phyloP scores from a whole-genome alignment of 2,329 filamentous ascomycete species.

The Stemphylium lycopersici region DNA sequence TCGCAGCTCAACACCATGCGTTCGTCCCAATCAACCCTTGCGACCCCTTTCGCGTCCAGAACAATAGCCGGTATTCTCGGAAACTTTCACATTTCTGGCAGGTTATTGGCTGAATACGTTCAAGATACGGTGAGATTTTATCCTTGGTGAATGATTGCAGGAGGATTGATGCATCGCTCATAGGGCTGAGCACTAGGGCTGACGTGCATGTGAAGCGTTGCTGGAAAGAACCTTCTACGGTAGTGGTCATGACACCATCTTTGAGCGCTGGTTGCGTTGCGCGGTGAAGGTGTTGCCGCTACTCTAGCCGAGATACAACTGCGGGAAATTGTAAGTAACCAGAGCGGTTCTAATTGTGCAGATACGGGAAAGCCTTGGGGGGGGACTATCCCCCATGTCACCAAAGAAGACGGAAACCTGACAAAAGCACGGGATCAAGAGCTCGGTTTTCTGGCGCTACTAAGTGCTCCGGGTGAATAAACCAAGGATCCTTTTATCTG shows the following conservation, averaged over 20 bases:
- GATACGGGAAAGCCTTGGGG: constrained; percentile 3
- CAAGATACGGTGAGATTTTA: constrained; percentile 34
- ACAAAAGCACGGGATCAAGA: constrained; percentile 2
- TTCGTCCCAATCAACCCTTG: constrained; percentile 2
- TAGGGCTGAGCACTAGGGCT: constrained; percentile 36
- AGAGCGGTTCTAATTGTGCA: constrained; percentile 10
- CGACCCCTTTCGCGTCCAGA: background rate
- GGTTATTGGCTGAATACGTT: constrained; percentile 1
- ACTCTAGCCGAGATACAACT: constrained; percentile 16
- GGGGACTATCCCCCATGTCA: constrained; percentile 10
- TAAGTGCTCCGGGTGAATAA: background rate
- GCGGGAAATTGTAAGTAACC: background rate
- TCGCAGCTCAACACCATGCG: background rate
- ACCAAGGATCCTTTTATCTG: background rate
- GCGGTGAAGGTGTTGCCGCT: constrained; percentile 23
- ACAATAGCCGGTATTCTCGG: background rate
- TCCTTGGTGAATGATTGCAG: constrained; percentile 19
- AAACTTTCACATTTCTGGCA: background rate
- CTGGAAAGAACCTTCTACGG: background rate
- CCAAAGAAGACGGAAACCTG: constrained; percentile 26
- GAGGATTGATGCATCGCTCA: constrained; percentile 11
- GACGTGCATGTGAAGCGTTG: constrained; percentile 9
- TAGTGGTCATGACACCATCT: background rate
- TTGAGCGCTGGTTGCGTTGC: background rate
- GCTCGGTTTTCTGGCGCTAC: background rate